These are phyloP conservation scores for Penicillium coffeae DNA, from an alignment of 495 filamentous ascomycete species.

Conservation along the genomic window DNA sequence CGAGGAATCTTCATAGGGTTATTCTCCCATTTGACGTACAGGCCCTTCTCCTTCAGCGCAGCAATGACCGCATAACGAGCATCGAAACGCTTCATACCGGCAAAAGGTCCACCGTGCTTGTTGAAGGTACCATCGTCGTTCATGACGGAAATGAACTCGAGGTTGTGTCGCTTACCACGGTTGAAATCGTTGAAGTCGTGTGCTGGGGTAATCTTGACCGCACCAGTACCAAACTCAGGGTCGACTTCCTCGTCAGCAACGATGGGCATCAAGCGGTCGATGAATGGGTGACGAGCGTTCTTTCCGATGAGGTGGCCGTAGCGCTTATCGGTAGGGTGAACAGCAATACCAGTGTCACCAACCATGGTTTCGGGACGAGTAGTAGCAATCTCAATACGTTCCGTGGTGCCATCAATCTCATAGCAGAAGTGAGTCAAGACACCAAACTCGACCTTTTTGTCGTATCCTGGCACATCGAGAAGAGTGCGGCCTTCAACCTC, in stretches of 20 bases:
- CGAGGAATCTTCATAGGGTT: slow-evolving; percentile 79
- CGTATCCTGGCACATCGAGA: slow-evolving; percentile 61
- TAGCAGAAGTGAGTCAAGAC: slow-evolving; percentile 69
- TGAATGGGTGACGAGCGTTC: slow-evolving; percentile 65
- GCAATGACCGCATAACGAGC: slow-evolving; percentile 67
- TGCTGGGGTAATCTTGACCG: slow-evolving; percentile 74
- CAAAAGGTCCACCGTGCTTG: slow-evolving; percentile 56
- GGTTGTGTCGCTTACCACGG: slow-evolving; percentile 63
- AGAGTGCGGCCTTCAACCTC: slow-evolving; percentile 65
- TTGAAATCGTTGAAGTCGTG: slow-evolving; percentile 78
- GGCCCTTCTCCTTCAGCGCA: slow-evolving; percentile 62
- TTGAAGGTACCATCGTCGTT: slow-evolving; percentile 64
- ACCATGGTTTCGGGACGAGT: slow-evolving; percentile 82
- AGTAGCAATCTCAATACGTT: slow-evolving; percentile 72
- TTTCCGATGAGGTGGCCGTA: slow-evolving; percentile 66
- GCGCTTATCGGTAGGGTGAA: slow-evolving; percentile 67
- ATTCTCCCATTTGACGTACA: slow-evolving; percentile 74
- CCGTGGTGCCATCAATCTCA: slow-evolving; percentile 58
- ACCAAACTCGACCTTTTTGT: slow-evolving; percentile 69
- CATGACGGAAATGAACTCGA: slow-evolving; percentile 48
- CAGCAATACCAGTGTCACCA: slow-evolving; percentile 72
- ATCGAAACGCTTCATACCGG: slow-evolving; percentile 72
- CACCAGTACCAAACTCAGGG: slow-evolving; percentile 73
- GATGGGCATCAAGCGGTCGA: slow-evolving; percentile 63
- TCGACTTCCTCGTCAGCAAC: slow-evolving; percentile 69